Evolutionary conservation across 2,329 filamentous ascomycete genomes (phyloP).

Genomic region (Colletotrichum caudatum): DNA sequence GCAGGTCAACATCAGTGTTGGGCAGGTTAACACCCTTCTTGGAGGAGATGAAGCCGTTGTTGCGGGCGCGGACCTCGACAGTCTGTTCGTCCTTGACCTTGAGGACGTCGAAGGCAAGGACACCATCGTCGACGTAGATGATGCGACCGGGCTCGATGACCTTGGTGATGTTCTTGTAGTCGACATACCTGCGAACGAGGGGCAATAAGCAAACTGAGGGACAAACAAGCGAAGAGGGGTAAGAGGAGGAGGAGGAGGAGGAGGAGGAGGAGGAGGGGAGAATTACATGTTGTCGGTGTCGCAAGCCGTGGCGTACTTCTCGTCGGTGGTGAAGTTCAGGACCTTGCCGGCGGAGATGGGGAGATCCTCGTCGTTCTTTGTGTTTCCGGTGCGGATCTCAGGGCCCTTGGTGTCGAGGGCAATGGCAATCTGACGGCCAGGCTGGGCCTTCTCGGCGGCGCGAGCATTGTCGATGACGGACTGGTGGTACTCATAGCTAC

Average conservation of each 20-base stretch:
- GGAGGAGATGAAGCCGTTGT: conserved; percentile 99
- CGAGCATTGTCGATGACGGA: conserved; percentile 97
- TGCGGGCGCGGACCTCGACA: conserved; percentile 86
- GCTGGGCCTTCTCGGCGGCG: conserved; percentile 81
- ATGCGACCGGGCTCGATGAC: conserved; percentile 91
- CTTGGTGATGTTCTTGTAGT: conserved; percentile 99
- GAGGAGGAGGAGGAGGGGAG: background rate
- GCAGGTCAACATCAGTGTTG: conserved; percentile 98
- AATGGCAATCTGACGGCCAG: conserved; percentile 92
- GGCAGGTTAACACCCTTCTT: conserved; percentile 99
- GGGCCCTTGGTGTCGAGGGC: conserved; percentile 82
- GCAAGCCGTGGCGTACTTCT: conserved; percentile 85
- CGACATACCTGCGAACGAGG: conserved; percentile 77
- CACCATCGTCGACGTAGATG: conserved; percentile 98
- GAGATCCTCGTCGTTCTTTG: conserved; percentile 88
- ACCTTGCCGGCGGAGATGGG: conserved; percentile 86
- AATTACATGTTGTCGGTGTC: conserved; percentile 94
- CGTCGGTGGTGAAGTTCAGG: conserved; percentile 97
- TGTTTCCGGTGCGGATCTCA: conserved; percentile 73
- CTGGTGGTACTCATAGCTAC: conserved; percentile 96
- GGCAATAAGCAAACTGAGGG: background rate
- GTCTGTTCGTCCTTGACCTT: conserved; percentile 90
- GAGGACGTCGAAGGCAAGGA: conserved; percentile 94
- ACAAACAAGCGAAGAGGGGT: conserved; percentile 27
- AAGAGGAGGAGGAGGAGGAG: background rate